Evolutionary conservation across 768 basidiomycete genomes (phyloP), one percentile per base, ranked within the genome.

Genomic region (Peribolospora kevripleyi): DNA sequence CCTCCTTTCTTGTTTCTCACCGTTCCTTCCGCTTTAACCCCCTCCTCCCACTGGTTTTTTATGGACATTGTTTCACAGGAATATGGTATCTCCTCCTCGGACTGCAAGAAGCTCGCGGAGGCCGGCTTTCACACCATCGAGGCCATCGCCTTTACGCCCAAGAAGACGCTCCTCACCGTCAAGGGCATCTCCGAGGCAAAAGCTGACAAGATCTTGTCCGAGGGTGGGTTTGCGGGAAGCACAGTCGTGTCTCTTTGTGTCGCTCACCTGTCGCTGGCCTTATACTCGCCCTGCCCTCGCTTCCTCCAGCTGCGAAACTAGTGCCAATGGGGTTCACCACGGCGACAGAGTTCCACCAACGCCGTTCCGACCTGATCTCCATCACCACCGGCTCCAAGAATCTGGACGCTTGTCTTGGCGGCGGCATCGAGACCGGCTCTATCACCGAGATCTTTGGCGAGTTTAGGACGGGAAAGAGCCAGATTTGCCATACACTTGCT

Each of bases 391-490:
- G 93, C 36, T 88, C 85, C 2, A 91, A 88, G 63, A 87, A 93
- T 61, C 72, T 98, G 42, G 91, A 98, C 68, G 87, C 87, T 4
- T 76, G 97, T 42, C 73, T 98, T 3, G 93, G 93, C 65, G 91
- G 91, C 53, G 93, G 93, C 7, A 85, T 98, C 62, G 93, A 98
- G 71, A 98, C 93, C 13, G 93, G 93, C 46, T 82, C 88, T 0
- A 93, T 98, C 65, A 98, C 93, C 0, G 93, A 98, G 67, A 72
- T 98, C 38, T 95, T 93, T 70, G 93, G 91, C 55, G 93, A 98
- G 70, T 98, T 98, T 69, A 75, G 93, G 60, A 97, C 93, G 7
- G 93, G 93, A 55, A 97, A 98, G 69, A 91, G 86, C 36, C 93
- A 98, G 65, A 75, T 98, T 50, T 97, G 93, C 66, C 93, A 98